A percentile compares a stretch with the other conserved stretches of the same genome.
Conservation (phyloP, 2,329 filamentous ascomycete species). For the Dactylellina leptospora region DNA sequence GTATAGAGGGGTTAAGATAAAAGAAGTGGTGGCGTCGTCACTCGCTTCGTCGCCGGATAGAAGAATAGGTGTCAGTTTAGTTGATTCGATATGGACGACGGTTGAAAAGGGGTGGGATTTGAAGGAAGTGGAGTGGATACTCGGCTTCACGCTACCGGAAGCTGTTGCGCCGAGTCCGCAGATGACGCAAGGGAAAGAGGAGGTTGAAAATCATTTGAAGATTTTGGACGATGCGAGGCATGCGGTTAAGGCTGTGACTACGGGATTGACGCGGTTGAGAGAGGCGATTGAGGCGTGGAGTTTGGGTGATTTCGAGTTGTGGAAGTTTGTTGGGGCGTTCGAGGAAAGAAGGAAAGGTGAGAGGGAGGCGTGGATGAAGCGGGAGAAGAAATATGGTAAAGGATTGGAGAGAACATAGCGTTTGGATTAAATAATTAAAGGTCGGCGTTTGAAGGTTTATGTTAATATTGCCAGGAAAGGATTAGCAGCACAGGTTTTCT, state of each 20-base stretch:
- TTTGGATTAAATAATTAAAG: not conserved
- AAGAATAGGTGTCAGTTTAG: constrained; percentile 47
- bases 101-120: constrained; percentile 68
- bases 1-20: constrained; percentile 76
- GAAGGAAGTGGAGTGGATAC: constrained; percentile 85
- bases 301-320: constrained; percentile 56
- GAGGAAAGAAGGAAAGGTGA: constrained; percentile 53
- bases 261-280: constrained; percentile 57
- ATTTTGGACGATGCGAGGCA: constrained; percentile 67
- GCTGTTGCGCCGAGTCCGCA: constrained; percentile 63
- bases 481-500: too few species aligned
- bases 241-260: constrained; percentile 59
- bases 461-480: not conserved
- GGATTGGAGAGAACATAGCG: constrained; percentile 48
- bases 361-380: constrained; percentile 63
- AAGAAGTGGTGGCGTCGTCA: constrained; percentile 74
- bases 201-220: constrained; percentile 67
- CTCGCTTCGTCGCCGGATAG: constrained; percentile 9
- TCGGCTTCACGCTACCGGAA: constrained; percentile 82
- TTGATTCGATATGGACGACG: constrained; percentile 77
- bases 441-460: not conserved
- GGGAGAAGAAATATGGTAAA: constrained; percentile 63
- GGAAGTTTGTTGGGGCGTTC: constrained; percentile 56
- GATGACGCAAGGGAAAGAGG: constrained; percentile 61
- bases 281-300: constrained; percentile 55